Evolutionary conservation across 768 basidiomycete species (phyloP).

Genomic region (Trametes meyenii): DNA sequence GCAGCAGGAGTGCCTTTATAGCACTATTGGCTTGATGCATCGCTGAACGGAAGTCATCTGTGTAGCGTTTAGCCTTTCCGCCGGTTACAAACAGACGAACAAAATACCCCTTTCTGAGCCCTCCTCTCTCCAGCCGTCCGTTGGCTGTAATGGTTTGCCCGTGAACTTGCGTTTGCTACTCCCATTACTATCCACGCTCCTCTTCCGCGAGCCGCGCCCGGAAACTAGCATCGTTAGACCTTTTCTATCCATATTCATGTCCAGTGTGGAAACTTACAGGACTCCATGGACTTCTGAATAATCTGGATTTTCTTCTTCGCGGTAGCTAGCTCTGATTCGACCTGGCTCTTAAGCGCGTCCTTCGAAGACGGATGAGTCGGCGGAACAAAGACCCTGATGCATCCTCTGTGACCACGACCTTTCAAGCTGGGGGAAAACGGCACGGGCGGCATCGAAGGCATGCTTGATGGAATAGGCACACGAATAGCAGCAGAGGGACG

Average conservation of each 20-base stretch:
- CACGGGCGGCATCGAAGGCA: not conserved
- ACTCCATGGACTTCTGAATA: conserved; percentile 60
- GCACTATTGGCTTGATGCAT: conserved; percentile 64
- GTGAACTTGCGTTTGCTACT: conserved; percentile 24
- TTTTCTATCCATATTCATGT: not conserved
- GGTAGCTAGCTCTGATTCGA: conserved; percentile 76
- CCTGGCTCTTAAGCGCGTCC: conserved; percentile 69
- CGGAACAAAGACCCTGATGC: not conserved
- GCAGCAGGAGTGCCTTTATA: conserved; percentile 56
- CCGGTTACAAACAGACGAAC: not conserved
- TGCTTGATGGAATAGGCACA: not conserved
- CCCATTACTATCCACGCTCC: conserved; percentile 18
- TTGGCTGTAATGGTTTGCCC: conserved; percentile 12
- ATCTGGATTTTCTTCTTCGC: conserved; percentile 73
- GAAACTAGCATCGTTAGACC: conserved; percentile 19
- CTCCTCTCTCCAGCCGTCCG: conserved; percentile 25
- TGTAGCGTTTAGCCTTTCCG: not conserved
- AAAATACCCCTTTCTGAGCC: conserved; percentile 29
- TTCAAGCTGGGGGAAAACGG: not conserved
- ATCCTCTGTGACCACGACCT: not conserved
- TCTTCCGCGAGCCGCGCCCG: conserved; percentile 19
- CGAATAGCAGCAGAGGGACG: not conserved
- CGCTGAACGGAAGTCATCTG: conserved; percentile 76
- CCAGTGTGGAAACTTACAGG: conserved; percentile 41
- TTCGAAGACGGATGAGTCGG: conserved; percentile 31